These are phyloP conservation scores for Wickerhamiella dianesei DNA, from an alignment of 805 yeast genomes.

Conservation along the genomic window DNA sequence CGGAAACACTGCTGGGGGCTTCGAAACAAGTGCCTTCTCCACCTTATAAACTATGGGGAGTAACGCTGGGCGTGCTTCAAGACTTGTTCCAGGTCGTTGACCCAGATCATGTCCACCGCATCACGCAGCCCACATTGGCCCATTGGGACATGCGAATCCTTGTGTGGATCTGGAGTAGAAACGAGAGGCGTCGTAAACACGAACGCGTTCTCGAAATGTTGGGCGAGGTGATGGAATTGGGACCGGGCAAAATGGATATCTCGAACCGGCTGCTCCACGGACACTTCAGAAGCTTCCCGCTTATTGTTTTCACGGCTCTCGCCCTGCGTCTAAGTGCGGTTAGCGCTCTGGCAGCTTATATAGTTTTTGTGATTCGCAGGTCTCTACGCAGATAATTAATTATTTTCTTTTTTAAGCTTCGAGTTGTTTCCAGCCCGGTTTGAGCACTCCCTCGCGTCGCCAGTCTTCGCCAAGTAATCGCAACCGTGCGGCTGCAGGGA, in stretches of 20 bases:
- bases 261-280: slow-evolving; percentile 18
- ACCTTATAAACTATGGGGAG: slow-evolving; percentile 28
- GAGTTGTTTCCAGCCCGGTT: slow-evolving; percentile 18
- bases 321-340: background rate
- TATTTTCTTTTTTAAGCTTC: background rate
- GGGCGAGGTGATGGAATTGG: slow-evolving; percentile 1
- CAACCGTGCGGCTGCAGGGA: slow-evolving; percentile 69
- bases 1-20: slow-evolving; percentile 4
- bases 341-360: background rate
- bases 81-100: slow-evolving; percentile 22
- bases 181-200: slow-evolving; percentile 3
- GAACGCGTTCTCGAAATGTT: background rate
- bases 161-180: slow-evolving; percentile 8
- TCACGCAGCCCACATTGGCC: slow-evolving; percentile 18
- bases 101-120: slow-evolving; percentile 11
- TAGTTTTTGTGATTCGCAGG: slow-evolving; percentile 22
- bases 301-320: slow-evolving; percentile 12
- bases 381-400: slow-evolving; percentile 18
- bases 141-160: slow-evolving; percentile 20
- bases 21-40: slow-evolving; percentile 8
- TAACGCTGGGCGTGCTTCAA: slow-evolving; percentile 24
- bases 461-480: slow-evolving; percentile 72
- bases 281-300: slow-evolving; percentile 16
- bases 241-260: slow-evolving; percentile 17
- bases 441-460: slow-evolving; percentile 33